Base-by-base conservation (phyloP, 2,329 filamentous ascomycete genomes). In the Passalora sequoiae region DNA sequence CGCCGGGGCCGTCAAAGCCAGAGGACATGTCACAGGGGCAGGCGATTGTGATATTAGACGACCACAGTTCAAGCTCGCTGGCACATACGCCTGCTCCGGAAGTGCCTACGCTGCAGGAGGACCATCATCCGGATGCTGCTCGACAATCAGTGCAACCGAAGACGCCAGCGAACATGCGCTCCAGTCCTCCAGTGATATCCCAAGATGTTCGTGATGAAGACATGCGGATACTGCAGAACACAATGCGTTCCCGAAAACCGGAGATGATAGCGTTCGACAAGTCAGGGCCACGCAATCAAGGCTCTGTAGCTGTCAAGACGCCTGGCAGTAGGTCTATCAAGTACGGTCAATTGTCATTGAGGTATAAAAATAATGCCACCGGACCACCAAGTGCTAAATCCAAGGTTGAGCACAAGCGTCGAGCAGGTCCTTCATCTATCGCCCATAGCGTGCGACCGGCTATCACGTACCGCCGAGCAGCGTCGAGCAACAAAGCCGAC, bases 261-360 rank as follows among this genome's bases (percentile, higher is more conserved):
- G 51, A 50, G 2, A 51, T 63, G 41, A 56, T 63, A 15, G 44
- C 35, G 15, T 62, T 62, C 19, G 47, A 49, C 27, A 49, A 50
- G 12, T 28, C 43, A 6, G 60, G 60, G 6, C 60, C 60, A 5
- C 58, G 49, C 3, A 64, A 64, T 35, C 61, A 63, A 27, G 24
- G 24, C 24, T 27, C 24, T 6, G 6, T 27, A 7, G 24, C 24
- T 27, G 24, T 27, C 6, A 27, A 27, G 24, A 27, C 24, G 12
- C 24, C 24, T 12, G 24, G 24, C 6, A n/a, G n/a, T n/a, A 27
- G 12, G 12, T 6, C 6, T 27, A 12, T 27, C 12, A 6, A 27
- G 24, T 27, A 27, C 24, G 24, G 24, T 12, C 24, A 27, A 6
- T 27, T 12, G 6, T 27, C 24, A 12, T 7, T 27, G 24, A n/a